Conservation (phyloP, 208 protist species). For the Trypanosoma brucei region DNA sequence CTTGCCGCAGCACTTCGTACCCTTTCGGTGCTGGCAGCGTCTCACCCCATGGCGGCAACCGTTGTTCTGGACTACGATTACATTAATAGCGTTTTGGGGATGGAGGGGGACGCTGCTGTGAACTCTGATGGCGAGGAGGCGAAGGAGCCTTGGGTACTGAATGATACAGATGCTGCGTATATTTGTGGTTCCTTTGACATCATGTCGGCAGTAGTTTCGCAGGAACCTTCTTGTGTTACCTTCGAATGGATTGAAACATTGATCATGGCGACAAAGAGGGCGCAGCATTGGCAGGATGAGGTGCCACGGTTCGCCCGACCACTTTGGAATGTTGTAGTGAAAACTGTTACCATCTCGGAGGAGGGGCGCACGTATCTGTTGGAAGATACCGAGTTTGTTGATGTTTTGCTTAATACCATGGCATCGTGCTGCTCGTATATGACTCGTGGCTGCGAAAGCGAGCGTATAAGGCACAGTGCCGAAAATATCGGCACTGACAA, state of each 20-base stretch:
- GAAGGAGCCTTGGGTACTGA: constrained; percentile 6
- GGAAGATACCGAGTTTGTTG: constrained; percentile 28
- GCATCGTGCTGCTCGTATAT: constrained; percentile 15
- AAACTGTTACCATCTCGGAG: constrained; percentile 44
- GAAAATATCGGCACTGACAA: no score
- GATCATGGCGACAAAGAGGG: constrained; percentile 17
- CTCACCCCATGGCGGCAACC: constrained; percentile 51
- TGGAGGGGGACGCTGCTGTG: constrained; percentile 6
- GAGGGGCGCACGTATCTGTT: constrained; percentile 57
- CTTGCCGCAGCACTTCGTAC: constrained; percentile 26
- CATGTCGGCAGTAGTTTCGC: constrained; percentile 55
- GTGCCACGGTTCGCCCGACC: constrained; percentile 21
- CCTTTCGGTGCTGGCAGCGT: constrained; percentile 32
- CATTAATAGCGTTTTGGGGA: constrained; percentile 28
- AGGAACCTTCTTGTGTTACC: constrained; percentile 43
- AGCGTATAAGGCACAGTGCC: constrained; percentile 20
- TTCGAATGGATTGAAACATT: constrained; percentile 83
- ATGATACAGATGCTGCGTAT: constrained; percentile 25
- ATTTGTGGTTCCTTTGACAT: constrained; percentile 54
- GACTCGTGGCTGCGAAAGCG: constrained; percentile 3
- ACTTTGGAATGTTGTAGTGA: constrained; percentile 35
- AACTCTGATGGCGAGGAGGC: constrained; percentile 8
- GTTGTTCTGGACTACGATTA: constrained; percentile 68
- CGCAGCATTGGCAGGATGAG: constrained; percentile 17
- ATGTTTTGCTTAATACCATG: constrained; percentile 21